Evolutionary conservation across 2,329 filamentous ascomycete species (phyloP), one percentile per base, ranked within the genome.

Genomic region (Colletotrichum agaves): DNA sequence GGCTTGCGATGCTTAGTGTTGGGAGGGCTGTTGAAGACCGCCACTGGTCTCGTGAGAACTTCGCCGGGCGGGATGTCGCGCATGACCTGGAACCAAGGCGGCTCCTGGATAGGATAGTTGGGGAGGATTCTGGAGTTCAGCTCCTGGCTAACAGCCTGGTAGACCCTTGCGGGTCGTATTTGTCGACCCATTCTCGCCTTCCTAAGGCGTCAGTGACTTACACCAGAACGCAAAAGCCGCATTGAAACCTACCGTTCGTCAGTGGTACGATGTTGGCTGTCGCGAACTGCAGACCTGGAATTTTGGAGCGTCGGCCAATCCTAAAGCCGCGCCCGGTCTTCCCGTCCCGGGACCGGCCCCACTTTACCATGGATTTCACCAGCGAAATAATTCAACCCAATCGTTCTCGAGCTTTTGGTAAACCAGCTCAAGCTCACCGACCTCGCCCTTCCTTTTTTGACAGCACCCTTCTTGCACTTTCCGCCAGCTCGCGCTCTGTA

Each of bases 1-100:
- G 91, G 85, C 78, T 90, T 92, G 77, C 85, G 83, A 58, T 81
- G 80, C 74, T 85, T 88, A n/a, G 77, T 76, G 67, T 80, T 76
- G 4, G 72, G 71, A 27, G 73, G 60, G 53, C 76, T 77, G 73
- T 87, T 86, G 62, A 83, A 81, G 15, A 81, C 76, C 2, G 87
- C 82, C 61, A 85, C 77, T 5, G 84, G 83, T 62, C 89, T 84
- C 27, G 85, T 85, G 67, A 88, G 76, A 44, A 85, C 83, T 76
- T 90, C 87, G 72, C 86, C 77, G 4, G 89, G 89, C 39, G 88
- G 88, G 41, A 88, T 83, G 12, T 78, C 75, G 72, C 83, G 79
- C 71, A 89, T 76, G 33, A 84, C 83, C 10, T 81, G 75, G 67
- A 84, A 83, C 87, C 87, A 89, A 60, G 83, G 77, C 59, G 80